Conservation (phyloP, 2,329 filamentous ascomycete species). For the Pyricularia pennisetigena region DNA sequence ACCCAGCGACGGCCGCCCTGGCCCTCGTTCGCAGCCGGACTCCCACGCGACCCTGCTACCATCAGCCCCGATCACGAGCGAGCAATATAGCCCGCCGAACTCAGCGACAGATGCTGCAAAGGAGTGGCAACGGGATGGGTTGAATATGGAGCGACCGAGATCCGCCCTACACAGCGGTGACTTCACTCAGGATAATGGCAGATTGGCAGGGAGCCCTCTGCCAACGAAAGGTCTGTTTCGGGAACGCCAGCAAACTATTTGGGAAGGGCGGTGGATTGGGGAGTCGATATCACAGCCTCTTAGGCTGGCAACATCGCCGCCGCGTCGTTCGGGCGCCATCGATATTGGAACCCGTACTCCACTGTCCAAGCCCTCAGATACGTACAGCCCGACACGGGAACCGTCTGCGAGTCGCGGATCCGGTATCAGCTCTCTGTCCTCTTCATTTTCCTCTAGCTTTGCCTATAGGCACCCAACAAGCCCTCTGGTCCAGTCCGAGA, state of each 20-base stretch:
- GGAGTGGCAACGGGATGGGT: conserved; percentile 38
- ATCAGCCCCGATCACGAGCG: conserved; percentile 36
- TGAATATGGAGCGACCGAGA: conserved; percentile 69
- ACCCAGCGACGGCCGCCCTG: conserved; percentile 20
- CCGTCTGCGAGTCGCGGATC: conserved; percentile 18
- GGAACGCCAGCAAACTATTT: not conserved
- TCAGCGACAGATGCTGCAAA: conserved; percentile 21
- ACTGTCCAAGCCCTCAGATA: not conserved
- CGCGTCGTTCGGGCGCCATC: conserved; percentile 29
- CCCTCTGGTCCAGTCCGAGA: conserved; percentile 80
- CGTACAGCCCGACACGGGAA: not conserved
- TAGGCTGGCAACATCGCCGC: conserved; percentile 46
- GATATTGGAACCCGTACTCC: not conserved
- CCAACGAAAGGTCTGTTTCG: not conserved
- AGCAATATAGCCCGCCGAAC: conserved; percentile 22
- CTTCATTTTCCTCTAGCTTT: conserved; percentile 70
- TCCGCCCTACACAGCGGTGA: conserved; percentile 64
- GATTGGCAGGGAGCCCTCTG: not conserved
- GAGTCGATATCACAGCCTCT: conserved; percentile 12
- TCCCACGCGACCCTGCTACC: conserved; percentile 30
- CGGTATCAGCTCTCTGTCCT: conserved; percentile 48
- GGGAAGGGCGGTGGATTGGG: conserved; percentile 15
- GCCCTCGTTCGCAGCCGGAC: conserved; percentile 16
- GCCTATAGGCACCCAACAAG: conserved; percentile 83
- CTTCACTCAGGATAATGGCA: conserved; percentile 38